Evolutionary conservation across 169 alveolate genomes (phyloP).

Genomic region (Plasmodium vinckei): DNA sequence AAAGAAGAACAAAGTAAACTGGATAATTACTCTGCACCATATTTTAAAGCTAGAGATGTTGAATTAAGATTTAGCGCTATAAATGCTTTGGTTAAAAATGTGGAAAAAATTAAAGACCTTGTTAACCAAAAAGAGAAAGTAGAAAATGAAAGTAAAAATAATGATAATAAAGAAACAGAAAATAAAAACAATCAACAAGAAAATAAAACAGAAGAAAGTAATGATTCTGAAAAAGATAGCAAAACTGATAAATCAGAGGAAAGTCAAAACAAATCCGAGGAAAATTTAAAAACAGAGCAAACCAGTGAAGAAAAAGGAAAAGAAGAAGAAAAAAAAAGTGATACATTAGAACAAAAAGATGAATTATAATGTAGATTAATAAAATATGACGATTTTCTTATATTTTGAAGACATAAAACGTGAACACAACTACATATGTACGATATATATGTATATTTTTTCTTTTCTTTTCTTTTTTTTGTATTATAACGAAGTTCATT

Average conservation of each 20-base stretch:
- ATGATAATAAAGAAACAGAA: conserved; percentile 35
- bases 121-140: conserved; percentile 25
- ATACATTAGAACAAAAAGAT: conserved; percentile 36
- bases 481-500: neutral
- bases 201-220: conserved; percentile 21
- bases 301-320: neutral
- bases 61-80: conserved; percentile 34
- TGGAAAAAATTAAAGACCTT: conserved; percentile 58
- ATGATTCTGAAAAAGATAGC: neutral
- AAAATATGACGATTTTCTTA: neutral
- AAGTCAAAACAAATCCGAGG: neutral
- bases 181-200: conserved; percentile 16
- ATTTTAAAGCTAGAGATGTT: conserved; percentile 67
- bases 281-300: neutral
- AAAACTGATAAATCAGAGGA: conserved; percentile 4
- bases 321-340: neutral
- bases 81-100: conserved; percentile 10
- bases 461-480: neutral
- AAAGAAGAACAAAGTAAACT: conserved; percentile 76
- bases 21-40: conserved; percentile 71
- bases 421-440: no score
- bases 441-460: neutral
- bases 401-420: no score
- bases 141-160: conserved; percentile 22
- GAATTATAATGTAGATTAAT: conserved; percentile 16